Percentiles rank a stretch among this genome's conserved stretches.
phyloP scores from a whole-genome alignment of 2,329 filamentous ascomycete genomes.

The Cyphellophora attinorum region DNA sequence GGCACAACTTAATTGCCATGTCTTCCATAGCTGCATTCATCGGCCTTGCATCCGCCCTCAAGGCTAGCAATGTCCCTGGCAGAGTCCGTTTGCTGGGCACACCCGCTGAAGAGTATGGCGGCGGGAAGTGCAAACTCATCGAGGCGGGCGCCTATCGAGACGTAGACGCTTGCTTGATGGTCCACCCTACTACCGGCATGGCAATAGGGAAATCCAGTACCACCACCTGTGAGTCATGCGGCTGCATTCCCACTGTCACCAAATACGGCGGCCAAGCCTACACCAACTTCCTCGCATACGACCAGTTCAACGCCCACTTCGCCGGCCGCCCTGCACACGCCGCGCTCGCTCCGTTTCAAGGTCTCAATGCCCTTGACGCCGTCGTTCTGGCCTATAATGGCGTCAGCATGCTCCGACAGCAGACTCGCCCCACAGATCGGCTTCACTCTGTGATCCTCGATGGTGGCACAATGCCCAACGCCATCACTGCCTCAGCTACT shows the following conservation, averaged over 20 bases:
- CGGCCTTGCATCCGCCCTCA: slow-evolving; percentile 23
- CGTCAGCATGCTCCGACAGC: slow-evolving; percentile 46
- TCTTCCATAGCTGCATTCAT: slow-evolving; percentile 27
- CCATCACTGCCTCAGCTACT: slow-evolving; percentile 44
- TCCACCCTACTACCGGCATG: slow-evolving; percentile 24
- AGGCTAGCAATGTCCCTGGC: slow-evolving; percentile 15
- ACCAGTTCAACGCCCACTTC: slow-evolving; percentile 31
- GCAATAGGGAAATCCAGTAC: slow-evolving; percentile 8
- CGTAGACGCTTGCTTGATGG: slow-evolving; percentile 35
- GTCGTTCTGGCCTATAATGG: slow-evolving; percentile 37
- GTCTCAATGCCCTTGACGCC: slow-evolving; percentile 51
- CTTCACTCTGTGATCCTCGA: slow-evolving; percentile 46
- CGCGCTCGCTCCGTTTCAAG: slow-evolving; percentile 48
- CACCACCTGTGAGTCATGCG: no score
- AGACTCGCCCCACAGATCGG: slow-evolving; percentile 43
- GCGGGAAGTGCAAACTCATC: slow-evolving; percentile 32
- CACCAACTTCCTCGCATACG: slow-evolving; percentile 23
- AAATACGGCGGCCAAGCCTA: slow-evolving; percentile 7
- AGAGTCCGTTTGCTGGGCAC: slow-evolving; percentile 28
- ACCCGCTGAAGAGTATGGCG: slow-evolving; percentile 29
- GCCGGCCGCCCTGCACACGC: slow-evolving; percentile 47
- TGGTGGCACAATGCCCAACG: slow-evolving; percentile 45
- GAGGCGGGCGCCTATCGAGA: slow-evolving; percentile 33
- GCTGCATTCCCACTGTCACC: no score
- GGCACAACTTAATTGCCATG: slow-evolving; percentile 30